Evolutionary conservation across 495 filamentous ascomycete species (phyloP).

Genomic region (Lophiotrema nucula): DNA sequence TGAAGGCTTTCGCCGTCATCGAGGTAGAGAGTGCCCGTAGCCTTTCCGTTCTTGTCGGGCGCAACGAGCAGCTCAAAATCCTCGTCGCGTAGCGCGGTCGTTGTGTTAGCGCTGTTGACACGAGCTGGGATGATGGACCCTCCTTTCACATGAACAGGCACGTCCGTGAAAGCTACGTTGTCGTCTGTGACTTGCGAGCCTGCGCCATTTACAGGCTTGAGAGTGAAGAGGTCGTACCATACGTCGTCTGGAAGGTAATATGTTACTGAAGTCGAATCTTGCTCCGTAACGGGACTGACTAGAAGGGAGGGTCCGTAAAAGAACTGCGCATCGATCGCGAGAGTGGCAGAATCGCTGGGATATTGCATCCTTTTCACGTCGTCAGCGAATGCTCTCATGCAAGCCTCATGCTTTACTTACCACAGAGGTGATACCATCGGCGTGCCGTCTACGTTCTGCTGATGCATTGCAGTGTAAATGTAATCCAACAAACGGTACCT

Average conservation of each 20-base stretch:
- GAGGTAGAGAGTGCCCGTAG: slow-evolving; percentile 53
- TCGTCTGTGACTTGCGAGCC: slow-evolving; percentile 54
- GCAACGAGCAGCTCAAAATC: slow-evolving; percentile 72
- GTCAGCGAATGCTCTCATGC: too few species aligned
- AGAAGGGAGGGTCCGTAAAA: slow-evolving; percentile 71
- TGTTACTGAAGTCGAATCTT: slow-evolving; percentile 61
- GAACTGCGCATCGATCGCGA: slow-evolving; percentile 64
- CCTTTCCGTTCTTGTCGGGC: slow-evolving; percentile 50
- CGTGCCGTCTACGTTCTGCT: slow-evolving; percentile 65
- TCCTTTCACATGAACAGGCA: slow-evolving; percentile 71
- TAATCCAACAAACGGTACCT: slow-evolving; percentile 78
- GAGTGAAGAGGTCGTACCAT: slow-evolving; percentile 78
- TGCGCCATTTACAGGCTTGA: slow-evolving; percentile 54
- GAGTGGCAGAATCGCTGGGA: slow-evolving; percentile 63
- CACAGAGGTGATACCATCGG: slow-evolving; percentile 69
- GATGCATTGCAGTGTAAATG: slow-evolving; percentile 72
- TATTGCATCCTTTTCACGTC: slow-evolving; percentile 44
- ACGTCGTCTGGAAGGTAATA: slow-evolving; percentile 72
- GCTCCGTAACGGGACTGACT: slow-evolving; percentile 68
- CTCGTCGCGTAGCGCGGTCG: slow-evolving; percentile 61
- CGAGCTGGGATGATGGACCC: slow-evolving; percentile 69
- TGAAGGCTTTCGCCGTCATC: slow-evolving; percentile 43
- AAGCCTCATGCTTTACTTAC: slow-evolving; percentile 51
- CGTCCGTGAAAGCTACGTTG: slow-evolving; percentile 59
- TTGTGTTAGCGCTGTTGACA: slow-evolving; percentile 63